A percentile compares a stretch with the other conserved stretches of the same genome.
Conservation (phyloP, 441 rosid species). For the Arabidopsis hybrid region DNA sequence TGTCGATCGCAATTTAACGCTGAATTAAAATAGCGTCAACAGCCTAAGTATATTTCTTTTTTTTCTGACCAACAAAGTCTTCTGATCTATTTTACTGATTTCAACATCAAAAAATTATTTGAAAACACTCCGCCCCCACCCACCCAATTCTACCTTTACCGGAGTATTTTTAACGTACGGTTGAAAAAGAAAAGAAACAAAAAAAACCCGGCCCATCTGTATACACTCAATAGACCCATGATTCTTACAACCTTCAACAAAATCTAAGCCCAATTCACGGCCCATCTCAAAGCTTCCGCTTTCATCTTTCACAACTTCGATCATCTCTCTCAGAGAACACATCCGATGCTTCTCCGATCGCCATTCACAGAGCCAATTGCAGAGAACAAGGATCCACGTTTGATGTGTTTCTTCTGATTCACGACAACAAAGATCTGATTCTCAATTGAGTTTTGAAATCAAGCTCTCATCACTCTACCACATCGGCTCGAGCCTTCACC, state of each 20-base stretch:
- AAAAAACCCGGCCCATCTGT: background rate
- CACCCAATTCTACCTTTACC: no score
- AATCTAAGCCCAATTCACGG: background rate
- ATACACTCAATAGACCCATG: background rate
- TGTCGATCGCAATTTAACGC: no score
- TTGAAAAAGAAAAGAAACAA: no score
- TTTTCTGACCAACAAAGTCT: no score
- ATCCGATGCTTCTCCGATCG: constrained; percentile 39
- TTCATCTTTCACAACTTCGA: constrained; percentile 35
- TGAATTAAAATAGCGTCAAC: no score
- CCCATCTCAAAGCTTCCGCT: constrained; percentile 36
- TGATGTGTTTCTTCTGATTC: constrained; percentile 12
- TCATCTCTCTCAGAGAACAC: constrained; percentile 8
- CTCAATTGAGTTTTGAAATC: constrained; percentile 16
- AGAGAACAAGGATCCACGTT: constrained; percentile 26
- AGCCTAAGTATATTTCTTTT: no score
- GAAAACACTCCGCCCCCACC: no score
- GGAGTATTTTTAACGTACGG: no score
- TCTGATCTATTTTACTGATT: no score
- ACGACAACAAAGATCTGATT: constrained; percentile 36
- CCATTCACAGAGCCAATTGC: constrained; percentile 13
- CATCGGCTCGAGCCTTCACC: constrained; percentile 28
- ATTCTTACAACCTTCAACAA: background rate
- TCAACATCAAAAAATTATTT: no score
- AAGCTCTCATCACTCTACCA: constrained; percentile 36